phyloP scores from a whole-genome alignment of 805 yeast genomes.

The Jamesozyma rosinii region DNA sequence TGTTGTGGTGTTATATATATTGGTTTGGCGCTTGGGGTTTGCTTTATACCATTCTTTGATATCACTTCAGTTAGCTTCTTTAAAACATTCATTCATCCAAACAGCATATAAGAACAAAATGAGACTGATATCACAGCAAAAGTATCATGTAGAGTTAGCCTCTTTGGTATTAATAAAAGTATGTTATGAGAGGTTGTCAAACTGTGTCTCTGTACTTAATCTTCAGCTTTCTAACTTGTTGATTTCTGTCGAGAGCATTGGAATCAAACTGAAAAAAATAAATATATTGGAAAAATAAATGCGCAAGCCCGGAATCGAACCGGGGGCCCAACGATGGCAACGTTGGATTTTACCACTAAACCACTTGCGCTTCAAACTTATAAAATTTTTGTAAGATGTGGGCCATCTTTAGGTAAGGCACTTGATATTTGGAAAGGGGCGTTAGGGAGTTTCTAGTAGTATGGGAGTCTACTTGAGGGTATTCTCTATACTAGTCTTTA shows the following conservation, averaged over 20 bases:
- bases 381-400: not conserved
- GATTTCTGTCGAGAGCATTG: not conserved
- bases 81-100: conserved; percentile 29
- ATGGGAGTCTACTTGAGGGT: too few species aligned
- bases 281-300: not conserved
- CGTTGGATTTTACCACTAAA: conserved; percentile 1
- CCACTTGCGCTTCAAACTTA: not conserved
- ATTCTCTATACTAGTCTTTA: too few species aligned
- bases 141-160: not conserved
- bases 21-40: conserved; percentile 2
- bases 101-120: not conserved
- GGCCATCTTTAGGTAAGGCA: not conserved
- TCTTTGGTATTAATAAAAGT: not conserved
- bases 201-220: not conserved
- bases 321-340: conserved; percentile 2
- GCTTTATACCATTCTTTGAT: conserved; percentile 12
- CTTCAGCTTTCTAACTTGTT: not conserved
- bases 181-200: not conserved
- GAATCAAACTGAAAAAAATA: not conserved
- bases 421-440: not conserved
- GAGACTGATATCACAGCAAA: not conserved
- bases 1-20: not conserved
- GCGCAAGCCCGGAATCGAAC: conserved; percentile 1
- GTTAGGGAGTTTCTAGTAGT: not conserved
- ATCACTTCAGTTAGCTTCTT: conserved; percentile 29